Evolutionary conservation across 805 yeast species (phyloP).

Genomic region (Starmerella kuoi): DNA sequence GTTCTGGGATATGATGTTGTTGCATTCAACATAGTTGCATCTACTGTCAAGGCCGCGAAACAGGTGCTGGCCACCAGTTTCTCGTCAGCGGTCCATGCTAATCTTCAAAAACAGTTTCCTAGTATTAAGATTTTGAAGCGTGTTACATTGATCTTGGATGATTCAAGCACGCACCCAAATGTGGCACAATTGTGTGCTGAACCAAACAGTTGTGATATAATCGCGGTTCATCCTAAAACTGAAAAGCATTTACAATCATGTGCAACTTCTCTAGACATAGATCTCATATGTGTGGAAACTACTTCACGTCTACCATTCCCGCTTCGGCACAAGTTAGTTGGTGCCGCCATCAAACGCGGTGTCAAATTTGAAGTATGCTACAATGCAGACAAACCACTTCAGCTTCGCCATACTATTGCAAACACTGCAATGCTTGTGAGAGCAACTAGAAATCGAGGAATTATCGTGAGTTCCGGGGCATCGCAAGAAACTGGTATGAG

Average conservation of each 20-base stretch:
- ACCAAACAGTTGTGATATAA: constrained; percentile 47
- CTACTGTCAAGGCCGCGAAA: constrained; percentile 14
- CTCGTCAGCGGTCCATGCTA: constrained; percentile 22
- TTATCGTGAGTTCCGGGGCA: constrained; percentile 72
- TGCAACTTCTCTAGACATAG: constrained; percentile 65
- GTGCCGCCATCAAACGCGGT: constrained; percentile 75
- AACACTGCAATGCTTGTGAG: constrained; percentile 66
- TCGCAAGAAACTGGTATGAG: constrained; percentile 37
- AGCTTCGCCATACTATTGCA: constrained; percentile 52
- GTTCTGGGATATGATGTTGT: constrained; percentile 56
- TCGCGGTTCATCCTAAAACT: constrained; percentile 67
- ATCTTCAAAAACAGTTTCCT: constrained; percentile 29
- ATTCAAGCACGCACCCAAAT: constrained; percentile 25
- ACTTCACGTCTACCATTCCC: constrained; percentile 56
- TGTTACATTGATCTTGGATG: constrained; percentile 63
- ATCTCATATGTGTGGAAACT: constrained; percentile 63
- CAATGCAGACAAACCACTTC: constrained; percentile 35
- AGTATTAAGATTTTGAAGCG: constrained; percentile 49
- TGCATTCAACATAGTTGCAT: constrained; percentile 51
- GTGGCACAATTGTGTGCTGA: constrained; percentile 9
- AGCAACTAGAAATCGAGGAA: constrained; percentile 69
- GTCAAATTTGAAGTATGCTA: constrained; percentile 71
- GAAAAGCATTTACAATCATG: constrained; percentile 71
- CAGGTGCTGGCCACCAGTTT: constrained; percentile 15
- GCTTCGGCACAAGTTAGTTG: constrained; percentile 69